A percentile compares a stretch with the other conserved stretches of the same genome.
These are phyloP conservation scores for Helianthus tuberosus DNA, from an alignment of 129 eudicot species.

Conservation along the genomic window DNA sequence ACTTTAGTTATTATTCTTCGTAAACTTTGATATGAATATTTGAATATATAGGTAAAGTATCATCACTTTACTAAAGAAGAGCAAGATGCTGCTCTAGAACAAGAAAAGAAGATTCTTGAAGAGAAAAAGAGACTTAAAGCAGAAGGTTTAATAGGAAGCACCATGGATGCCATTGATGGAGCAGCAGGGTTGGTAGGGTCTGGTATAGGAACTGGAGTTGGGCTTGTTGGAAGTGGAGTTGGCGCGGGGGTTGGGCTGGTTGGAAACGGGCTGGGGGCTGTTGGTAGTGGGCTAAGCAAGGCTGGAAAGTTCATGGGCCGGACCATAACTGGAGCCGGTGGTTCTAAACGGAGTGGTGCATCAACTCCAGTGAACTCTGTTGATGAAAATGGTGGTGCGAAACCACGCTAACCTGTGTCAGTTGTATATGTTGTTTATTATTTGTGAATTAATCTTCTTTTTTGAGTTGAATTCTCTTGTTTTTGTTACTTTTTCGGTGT, in stretches of 20 bases:
- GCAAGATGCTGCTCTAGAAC: slow-evolving; percentile 81
- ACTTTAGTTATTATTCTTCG: too few relatives aligned
- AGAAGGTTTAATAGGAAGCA: slow-evolving; percentile 86
- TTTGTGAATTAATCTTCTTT: slow-evolving; percentile 13
- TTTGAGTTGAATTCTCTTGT: slow-evolving; percentile 2
- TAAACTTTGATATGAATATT: background rate
- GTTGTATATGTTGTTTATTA: slow-evolving; percentile 19
- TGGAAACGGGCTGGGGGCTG: slow-evolving; percentile 72
- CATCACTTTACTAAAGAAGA: slow-evolving; percentile 87
- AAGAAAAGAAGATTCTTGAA: slow-evolving; percentile 78
- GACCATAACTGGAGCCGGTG: slow-evolving; percentile 69
- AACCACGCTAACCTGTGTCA: slow-evolving; percentile 33
- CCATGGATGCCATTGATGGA: slow-evolving; percentile 95
- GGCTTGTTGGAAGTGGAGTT: slow-evolving; percentile 58
- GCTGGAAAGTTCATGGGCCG: slow-evolving; percentile 98
- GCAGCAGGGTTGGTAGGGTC: slow-evolving; percentile 67
- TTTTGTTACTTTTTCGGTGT: slow-evolving; percentile 8
- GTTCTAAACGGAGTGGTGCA: slow-evolving; percentile 50
- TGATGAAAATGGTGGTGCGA: slow-evolving; percentile 59
- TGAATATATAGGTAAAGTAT: slow-evolving; percentile 58
- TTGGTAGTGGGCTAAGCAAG: slow-evolving; percentile 83
- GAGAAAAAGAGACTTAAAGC: slow-evolving; percentile 87
- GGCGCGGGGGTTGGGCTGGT: slow-evolving; percentile 81
- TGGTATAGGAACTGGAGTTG: slow-evolving; percentile 59
- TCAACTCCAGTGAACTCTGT: slow-evolving; percentile 62